phyloP scores from a whole-genome alignment of 257 asterid genomes.

The Primulina tabacum region DNA sequence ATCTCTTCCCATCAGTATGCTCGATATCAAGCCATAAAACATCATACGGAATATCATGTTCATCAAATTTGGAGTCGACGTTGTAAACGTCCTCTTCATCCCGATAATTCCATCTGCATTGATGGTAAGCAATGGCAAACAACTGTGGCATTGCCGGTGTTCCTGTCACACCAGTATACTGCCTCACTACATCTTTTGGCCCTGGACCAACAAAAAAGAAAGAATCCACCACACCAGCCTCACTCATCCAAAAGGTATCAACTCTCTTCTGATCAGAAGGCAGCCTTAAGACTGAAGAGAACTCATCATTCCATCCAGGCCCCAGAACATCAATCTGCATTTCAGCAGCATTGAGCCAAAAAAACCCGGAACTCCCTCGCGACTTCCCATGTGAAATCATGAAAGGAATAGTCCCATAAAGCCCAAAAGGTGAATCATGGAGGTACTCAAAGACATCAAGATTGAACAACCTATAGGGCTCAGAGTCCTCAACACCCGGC shows the following conservation, averaged over 20 bases:
- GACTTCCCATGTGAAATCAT: constrained; percentile 87
- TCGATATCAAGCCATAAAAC: constrained; percentile 98
- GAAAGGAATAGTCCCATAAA: constrained; percentile 86
- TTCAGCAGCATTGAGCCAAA: constrained; percentile 98
- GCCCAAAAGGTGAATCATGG: constrained; percentile 90
- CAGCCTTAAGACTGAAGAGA: constrained; percentile 46
- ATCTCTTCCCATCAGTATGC: constrained; percentile 91
- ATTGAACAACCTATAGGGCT: constrained; percentile 88
- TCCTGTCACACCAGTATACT: constrained; percentile 84
- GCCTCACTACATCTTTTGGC: constrained; percentile 90
- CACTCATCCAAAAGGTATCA: constrained; percentile 96
- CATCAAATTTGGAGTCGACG: constrained; percentile 88
- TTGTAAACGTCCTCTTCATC: constrained; percentile 89
- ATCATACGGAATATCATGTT: constrained; percentile 92
- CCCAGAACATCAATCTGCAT: constrained; percentile 98
- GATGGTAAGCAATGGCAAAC: constrained; percentile 89
- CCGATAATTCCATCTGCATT: constrained; percentile 97
- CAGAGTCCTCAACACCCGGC: constrained; percentile 81
- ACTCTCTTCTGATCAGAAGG: constrained; percentile 74
- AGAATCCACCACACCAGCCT: constrained; percentile 89
- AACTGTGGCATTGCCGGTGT: constrained; percentile 87
- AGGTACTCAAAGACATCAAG: constrained; percentile 90
- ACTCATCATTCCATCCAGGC: constrained; percentile 68
- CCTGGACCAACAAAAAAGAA: constrained; percentile 90
- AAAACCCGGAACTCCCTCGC: constrained; percentile 87